Conservation (phyloP, 169 alveolate genomes). For the Eimeria maxima region DNA sequence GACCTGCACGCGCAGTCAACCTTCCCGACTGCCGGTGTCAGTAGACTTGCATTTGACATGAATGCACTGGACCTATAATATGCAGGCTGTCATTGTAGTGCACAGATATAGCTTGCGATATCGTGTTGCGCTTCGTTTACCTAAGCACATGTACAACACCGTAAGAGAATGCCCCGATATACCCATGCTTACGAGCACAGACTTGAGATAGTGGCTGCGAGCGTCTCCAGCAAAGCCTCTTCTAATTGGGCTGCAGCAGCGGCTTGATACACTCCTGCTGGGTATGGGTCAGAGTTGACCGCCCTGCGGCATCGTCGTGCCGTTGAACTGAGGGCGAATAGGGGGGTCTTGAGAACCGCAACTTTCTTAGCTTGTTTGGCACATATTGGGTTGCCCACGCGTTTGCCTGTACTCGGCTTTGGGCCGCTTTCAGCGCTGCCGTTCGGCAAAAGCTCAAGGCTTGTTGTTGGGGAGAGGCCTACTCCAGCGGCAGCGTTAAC, state of each 20-base stretch:
- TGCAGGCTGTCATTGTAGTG: background rate
- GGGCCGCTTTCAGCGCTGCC: background rate
- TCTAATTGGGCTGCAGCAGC: background rate
- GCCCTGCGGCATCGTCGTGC: background rate
- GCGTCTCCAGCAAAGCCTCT: conserved; percentile 44
- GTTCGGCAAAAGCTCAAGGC: background rate
- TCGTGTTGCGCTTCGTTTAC: background rate
- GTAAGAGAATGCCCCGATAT: background rate
- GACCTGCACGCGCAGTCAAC: conserved; percentile 13
- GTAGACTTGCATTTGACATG: background rate
- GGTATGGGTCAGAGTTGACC: background rate
- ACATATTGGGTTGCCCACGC: background rate
- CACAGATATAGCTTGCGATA: background rate
- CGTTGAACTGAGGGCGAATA: background rate
- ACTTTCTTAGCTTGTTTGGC: background rate
- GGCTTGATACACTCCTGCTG: background rate
- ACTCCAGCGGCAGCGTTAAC: conserved; percentile 26
- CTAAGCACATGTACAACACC: background rate
- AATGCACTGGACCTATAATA: background rate
- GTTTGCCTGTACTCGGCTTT: background rate
- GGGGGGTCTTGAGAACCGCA: conserved; percentile 2
- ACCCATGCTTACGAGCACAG: conserved; percentile 52
- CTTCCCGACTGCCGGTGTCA: background rate
- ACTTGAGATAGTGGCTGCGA: background rate
- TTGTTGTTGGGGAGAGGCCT: background rate